These are phyloP conservation scores for Agaricales sp. DNA, from an alignment of 1,284 basidiomycete genomes.

Conservation along the genomic window DNA sequence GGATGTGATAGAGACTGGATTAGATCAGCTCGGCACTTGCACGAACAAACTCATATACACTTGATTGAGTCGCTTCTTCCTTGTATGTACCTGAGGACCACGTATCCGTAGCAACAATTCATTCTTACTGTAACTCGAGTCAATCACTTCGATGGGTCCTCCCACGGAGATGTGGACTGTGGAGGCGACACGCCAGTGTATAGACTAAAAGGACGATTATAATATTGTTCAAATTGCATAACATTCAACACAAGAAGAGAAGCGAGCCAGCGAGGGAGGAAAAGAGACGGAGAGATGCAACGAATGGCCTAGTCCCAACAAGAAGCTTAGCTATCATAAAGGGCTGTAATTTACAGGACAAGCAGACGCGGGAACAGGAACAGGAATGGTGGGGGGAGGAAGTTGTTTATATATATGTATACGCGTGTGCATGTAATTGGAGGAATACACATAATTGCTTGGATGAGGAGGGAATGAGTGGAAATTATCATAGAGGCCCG, in stretches of 20 bases:
- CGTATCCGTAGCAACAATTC: too few species aligned
- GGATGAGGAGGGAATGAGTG: too few species aligned
- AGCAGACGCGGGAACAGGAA: too few species aligned
- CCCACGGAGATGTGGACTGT: neutral
- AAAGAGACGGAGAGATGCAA: neutral
- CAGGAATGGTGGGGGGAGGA: too few species aligned
- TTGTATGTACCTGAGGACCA: neutral
- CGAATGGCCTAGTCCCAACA: neutral
- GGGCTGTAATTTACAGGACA: neutral
- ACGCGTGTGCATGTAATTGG: neutral
- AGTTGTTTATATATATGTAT: neutral
- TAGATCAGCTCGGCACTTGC: slow-evolving; percentile 27
- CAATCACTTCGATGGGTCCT: too few species aligned
- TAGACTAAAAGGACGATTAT: neutral
- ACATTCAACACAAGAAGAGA: neutral
- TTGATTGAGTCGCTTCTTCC: neutral
- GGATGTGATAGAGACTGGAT: slow-evolving; percentile 28
- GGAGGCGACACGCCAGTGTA: too few species aligned
- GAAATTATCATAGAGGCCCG: too few species aligned
- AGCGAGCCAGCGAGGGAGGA: too few species aligned
- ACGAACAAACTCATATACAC: slow-evolving; percentile 22
- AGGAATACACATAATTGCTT: too few species aligned
- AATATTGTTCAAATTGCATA: neutral
- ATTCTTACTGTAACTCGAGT: too few species aligned
- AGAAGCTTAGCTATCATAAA: neutral